Conservation (phyloP, 805 yeast species). For the Candida pini region DNA sequence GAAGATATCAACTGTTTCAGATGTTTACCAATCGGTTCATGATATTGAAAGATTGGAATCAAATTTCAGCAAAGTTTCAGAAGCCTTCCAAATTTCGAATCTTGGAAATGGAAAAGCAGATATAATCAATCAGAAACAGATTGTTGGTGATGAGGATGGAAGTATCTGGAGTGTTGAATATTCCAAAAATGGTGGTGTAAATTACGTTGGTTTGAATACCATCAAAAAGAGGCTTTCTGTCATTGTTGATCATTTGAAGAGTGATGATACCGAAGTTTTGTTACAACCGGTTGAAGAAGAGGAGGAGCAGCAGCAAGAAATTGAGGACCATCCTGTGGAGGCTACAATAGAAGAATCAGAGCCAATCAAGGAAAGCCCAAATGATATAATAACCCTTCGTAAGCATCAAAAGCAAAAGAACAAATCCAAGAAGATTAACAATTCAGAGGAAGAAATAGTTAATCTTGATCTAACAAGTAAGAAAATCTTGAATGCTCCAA, state of each 20-base stretch:
- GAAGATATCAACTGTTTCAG: conserved; percentile 10
- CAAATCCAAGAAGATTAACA: conserved; percentile 12
- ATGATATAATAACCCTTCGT: conserved; percentile 28
- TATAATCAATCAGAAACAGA: neutral
- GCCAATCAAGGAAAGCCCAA: conserved; percentile 14
- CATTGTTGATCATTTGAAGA: conserved; percentile 11
- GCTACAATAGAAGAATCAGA: conserved; percentile 17
- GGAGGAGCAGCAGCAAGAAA: conserved; percentile 8
- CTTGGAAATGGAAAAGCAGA: neutral
- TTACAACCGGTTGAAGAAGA: conserved; percentile 14
- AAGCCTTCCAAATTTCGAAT: conserved; percentile 3
- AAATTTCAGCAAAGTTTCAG: conserved; percentile 14
- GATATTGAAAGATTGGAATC: conserved; percentile 20
- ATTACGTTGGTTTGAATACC: conserved; percentile 6
- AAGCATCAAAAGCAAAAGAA: conserved; percentile 21
- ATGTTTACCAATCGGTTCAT: conserved; percentile 16
- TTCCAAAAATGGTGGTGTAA: conserved; percentile 12
- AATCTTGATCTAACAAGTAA: conserved; percentile 23
- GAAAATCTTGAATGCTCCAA: conserved; percentile 14
- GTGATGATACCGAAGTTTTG: conserved; percentile 7
- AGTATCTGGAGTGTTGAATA: conserved; percentile 18
- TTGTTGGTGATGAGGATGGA: neutral
- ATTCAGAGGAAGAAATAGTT: conserved; percentile 20
- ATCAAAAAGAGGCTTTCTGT: conserved; percentile 13
- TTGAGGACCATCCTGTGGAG: conserved; percentile 11